Percentiles rank a stretch among this genome's conserved stretches.
Evolutionary conservation across 1,284 basidiomycete genomes (phyloP).

Genomic region (Malassezia furfur): DNA sequence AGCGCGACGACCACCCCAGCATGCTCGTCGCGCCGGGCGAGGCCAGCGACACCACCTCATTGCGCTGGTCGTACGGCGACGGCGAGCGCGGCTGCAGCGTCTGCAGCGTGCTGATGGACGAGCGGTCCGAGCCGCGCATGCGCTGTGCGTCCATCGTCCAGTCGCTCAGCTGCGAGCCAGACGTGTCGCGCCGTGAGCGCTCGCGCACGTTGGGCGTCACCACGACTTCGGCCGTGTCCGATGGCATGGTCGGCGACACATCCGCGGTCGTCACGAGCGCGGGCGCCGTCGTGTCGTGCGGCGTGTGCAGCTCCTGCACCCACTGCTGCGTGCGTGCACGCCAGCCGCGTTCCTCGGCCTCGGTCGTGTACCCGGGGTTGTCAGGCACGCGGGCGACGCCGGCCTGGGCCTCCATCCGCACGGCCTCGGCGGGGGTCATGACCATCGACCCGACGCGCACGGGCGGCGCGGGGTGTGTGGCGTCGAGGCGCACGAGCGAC

Average conservation of each 20-base stretch:
- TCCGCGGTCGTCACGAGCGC: neutral
- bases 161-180: neutral
- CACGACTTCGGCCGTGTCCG: neutral
- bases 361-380: constrained; percentile 19
- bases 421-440: constrained; percentile 31
- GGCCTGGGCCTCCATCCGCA: constrained; percentile 35
- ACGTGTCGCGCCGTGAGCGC: neutral
- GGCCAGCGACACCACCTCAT: neutral
- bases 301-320: neutral
- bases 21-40: neutral
- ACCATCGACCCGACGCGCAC: neutral
- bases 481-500: neutral
- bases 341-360: constrained; percentile 1
- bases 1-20: neutral
- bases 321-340: neutral
- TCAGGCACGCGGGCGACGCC: constrained; percentile 30
- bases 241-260: neutral
- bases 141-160: neutral
- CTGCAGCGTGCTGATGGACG: constrained; percentile 6
- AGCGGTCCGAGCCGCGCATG: neutral
- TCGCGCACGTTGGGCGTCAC: neutral
- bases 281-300: neutral
- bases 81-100: constrained; percentile 11
- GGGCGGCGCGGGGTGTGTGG: neutral
- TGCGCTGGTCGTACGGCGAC: neutral